These are phyloP conservation scores for Zychaea mexicana DNA, from an alignment of 371 early-diverging fungal species.

Conservation along the genomic window DNA sequence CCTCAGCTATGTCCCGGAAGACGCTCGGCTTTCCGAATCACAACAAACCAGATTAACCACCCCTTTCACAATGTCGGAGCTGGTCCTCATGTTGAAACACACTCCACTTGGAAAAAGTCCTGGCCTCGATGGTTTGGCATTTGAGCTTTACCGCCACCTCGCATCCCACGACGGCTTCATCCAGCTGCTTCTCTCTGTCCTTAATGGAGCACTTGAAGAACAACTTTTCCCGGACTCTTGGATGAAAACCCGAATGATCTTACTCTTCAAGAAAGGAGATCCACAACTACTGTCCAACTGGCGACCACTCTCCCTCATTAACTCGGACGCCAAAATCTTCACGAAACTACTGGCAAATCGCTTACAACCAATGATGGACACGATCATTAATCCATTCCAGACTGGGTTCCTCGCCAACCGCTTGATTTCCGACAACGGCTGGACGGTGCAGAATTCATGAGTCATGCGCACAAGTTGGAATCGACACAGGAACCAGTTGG, in stretches of 20 bases:
- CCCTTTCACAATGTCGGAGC: not conserved
- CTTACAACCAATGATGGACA: not conserved
- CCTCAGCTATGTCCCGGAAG: not conserved
- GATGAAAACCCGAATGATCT: slow-evolving; percentile 15
- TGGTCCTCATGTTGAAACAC: not conserved
- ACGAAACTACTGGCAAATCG: slow-evolving; percentile 15
- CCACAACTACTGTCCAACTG: slow-evolving; percentile 18
- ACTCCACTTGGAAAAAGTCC: slow-evolving; percentile 21
- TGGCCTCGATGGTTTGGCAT: slow-evolving; percentile 34
- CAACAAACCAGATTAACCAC: not conserved
- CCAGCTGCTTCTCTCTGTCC: slow-evolving; percentile 9
- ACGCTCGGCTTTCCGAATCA: not conserved
- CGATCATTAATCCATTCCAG: slow-evolving; percentile 14
- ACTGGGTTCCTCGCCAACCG: slow-evolving; percentile 21
- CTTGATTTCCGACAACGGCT: slow-evolving; percentile 13
- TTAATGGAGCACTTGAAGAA: slow-evolving; percentile 15
- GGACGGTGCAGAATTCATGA: not conserved
- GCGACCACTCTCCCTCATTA: slow-evolving; percentile 24
- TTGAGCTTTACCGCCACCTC: slow-evolving; percentile 22
- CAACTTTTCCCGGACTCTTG: not conserved
- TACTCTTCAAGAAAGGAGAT: slow-evolving; percentile 36
- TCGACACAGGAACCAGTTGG: not conserved
- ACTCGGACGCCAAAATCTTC: slow-evolving; percentile 14
- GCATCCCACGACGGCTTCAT: not conserved
- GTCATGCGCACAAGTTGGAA: not conserved